Evolutionary conservation across 306 rosid species (phyloP).

Genomic region (Delonix regia): DNA sequence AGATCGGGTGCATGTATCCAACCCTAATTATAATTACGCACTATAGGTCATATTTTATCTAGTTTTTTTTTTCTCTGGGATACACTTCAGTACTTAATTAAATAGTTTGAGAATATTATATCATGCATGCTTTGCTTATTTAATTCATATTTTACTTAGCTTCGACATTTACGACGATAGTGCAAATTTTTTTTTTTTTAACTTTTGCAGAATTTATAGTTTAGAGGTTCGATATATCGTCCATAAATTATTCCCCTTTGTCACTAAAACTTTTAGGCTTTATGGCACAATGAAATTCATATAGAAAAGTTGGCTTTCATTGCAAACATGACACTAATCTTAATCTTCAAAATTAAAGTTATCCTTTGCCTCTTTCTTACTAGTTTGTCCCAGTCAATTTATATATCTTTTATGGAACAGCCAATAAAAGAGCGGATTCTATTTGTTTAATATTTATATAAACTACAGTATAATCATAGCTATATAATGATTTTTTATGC

Average conservation of each 20-base stretch:
- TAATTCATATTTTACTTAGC: not conserved
- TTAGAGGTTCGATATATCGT: no score
- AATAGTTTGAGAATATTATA: not conserved
- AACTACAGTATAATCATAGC: no score
- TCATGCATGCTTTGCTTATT: not conserved
- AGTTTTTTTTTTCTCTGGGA: not conserved
- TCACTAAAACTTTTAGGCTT: not conserved
- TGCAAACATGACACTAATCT: not conserved
- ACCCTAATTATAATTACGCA: not conserved
- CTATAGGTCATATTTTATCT: not conserved
- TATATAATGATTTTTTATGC: no score
- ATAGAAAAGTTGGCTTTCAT: not conserved
- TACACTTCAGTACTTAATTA: not conserved
- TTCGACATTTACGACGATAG: no score
- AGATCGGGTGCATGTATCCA: not conserved
- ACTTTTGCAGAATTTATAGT: not conserved
- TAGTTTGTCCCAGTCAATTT: no score
- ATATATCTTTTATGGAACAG: no score
- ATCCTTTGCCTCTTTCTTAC: no score
- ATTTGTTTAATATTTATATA: no score
- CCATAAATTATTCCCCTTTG: not conserved
- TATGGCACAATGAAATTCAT: not conserved
- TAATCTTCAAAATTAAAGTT: not conserved
- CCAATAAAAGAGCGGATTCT: no score
- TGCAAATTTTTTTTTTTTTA: not conserved